Base-by-base conservation (phyloP, 352 stramenopile species). In the Thraustochytrium striatum region DNA sequence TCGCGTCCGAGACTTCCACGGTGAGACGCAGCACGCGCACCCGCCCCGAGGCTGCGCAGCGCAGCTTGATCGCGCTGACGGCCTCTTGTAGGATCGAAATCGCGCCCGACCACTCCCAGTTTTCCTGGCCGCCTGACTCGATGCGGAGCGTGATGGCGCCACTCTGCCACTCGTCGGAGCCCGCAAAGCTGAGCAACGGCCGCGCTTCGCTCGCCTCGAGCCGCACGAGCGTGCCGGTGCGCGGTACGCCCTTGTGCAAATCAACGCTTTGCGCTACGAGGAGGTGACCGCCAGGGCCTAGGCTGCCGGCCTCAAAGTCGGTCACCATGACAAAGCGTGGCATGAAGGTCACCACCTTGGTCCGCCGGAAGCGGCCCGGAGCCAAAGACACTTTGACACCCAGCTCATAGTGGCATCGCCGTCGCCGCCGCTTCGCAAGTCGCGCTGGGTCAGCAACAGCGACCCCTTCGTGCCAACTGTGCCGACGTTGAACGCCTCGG, bases 331-430 rank as follows among this genome's bases (percentile, higher is more conserved):
- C 30, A 75, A 38, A 75, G 13, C 65, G 39, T 5, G 65, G 65
- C 2, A 75, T 43, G 2, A 75, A 61, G 19, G 65, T 68, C 13
- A 75, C 44, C 43, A 75, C 50, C 52, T 75, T 75, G 39, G 65
- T 47, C 7, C 65, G 65, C 41, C 52, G 43, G 35, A 75, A 75
- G 11, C 44, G 41, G 16, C 30, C 43, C 32, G 65, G 65, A 7
- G 44, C 65, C 11, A 75, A 28, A 41, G 2, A 19, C 32, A 61
- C 52, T 16, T 75, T 39, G 7, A 75, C 65, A 13, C 65, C 65
- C 5, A 75, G 28, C 36, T 75, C 65, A 21, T 75, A 38, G 36
- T 19, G 61, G 30, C 59, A 70, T 8, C n/a, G n/a, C 33, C 36
- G 35, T 70, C 41, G 59, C 59, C 38, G 0, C n/a, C n/a, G n/a